Evolutionary conservation across 2,329 filamentous ascomycete genomes (phyloP).

Genomic region (Sporothrix brunneoviolacea): DNA sequence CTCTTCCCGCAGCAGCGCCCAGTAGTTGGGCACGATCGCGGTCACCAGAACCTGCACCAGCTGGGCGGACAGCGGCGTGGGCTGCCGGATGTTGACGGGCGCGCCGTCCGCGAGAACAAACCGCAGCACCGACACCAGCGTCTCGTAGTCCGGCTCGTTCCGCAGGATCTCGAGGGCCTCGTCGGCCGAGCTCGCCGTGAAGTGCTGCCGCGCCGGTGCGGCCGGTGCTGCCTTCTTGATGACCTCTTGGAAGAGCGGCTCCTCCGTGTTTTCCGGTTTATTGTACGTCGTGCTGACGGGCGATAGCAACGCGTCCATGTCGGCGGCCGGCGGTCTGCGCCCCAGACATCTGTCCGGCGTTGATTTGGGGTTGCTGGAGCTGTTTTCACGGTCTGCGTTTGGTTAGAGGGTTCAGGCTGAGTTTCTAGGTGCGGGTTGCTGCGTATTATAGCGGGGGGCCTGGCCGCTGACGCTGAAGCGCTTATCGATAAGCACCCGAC

Average conservation of each 20-base stretch:
- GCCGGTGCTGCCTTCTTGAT: constrained; percentile 7
- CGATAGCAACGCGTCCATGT: constrained; percentile 51
- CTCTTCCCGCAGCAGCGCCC: constrained; percentile 55
- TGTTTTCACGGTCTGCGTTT: too few species aligned
- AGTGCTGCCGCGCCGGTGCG: not conserved
- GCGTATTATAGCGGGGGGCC: constrained; percentile 7
- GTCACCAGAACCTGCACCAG: constrained; percentile 69
- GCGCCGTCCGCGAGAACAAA: constrained; percentile 38
- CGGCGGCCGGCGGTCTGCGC: not conserved
- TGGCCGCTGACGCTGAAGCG: not conserved
- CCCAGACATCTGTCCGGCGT: not conserved
- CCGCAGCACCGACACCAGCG: constrained; percentile 44
- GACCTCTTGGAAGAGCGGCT: constrained; percentile 34
- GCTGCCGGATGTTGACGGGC: constrained; percentile 45
- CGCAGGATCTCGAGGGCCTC: constrained; percentile 56
- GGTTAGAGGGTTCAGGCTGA: too few species aligned
- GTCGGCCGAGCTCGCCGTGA: constrained; percentile 28
- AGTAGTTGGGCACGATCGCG: constrained; percentile 75
- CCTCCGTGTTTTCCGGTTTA: constrained; percentile 33
- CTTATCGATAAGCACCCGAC: constrained; percentile 12
- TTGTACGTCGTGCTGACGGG: constrained; percentile 47
- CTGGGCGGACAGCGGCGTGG: constrained; percentile 63
- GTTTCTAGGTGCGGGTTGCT: too few species aligned
- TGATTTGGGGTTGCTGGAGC: too few species aligned
- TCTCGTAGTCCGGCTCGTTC: constrained; percentile 54